Evolutionary conservation across 345 rosid species (phyloP), one percentile per base, ranked within the genome.

Genomic region (Eucalyptus erythrocorys): DNA sequence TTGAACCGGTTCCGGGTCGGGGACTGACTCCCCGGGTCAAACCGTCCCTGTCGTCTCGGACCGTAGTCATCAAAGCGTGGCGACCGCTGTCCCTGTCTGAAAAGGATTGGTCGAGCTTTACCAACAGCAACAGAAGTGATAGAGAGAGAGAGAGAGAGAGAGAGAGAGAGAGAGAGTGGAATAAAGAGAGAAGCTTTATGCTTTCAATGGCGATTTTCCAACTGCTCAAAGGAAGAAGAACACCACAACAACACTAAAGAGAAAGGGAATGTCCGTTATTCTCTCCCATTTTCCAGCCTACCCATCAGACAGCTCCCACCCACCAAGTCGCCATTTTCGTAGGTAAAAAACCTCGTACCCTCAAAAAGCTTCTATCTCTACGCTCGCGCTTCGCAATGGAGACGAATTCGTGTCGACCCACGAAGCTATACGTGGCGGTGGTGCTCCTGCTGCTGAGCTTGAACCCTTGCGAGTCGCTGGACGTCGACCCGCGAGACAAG

Each of bases 401-500:
- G 84, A 22, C 68, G 47, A 82, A 88, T 81, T 85, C 51, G 80
- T 82, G 13, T 42, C 71, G 27, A 59, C 61, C 27, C 84, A 76
- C 30, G 15, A 76, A 21, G 26, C 14, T 76, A 11, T 40, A 40
- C 30, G 16, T 3, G 84, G 13, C 49, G 53, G 19, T 50, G 76
- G 16, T 88, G 45, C 82, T 86, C 15, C 34, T 92, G 50, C 87
- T 91, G 8, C 90, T 89, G 87, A 53, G 91, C 87, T 91, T 92
- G 22, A 82, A 79, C 87, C 96, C 89, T 80, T 91, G 92, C 89
- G 88, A 85, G 88, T 92, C 93, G 88, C 66, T 87, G 51, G 93
- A 92, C 71, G 91, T 97, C 49, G 90, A 95, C 91, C 95, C 92
- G 45, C 89, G 88, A 21, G 99, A 96, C 32, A 96, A 92, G 93